Evolutionary conservation across 2,329 filamentous ascomycete genomes (phyloP).

Genomic region (Xylaria sp.): DNA sequence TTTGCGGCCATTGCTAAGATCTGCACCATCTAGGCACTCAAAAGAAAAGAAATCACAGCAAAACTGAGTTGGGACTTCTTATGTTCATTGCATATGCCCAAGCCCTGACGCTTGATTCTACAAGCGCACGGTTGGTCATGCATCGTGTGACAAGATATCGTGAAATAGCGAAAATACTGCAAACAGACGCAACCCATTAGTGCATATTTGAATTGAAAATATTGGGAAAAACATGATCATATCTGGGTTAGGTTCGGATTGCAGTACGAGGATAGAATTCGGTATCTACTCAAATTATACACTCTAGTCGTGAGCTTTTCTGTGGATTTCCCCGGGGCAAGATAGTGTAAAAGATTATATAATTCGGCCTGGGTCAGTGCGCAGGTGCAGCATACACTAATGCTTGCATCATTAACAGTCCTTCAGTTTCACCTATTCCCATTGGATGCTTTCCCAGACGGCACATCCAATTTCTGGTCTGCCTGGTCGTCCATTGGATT

Average conservation of each 20-base stretch:
- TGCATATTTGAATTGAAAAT: not conserved
- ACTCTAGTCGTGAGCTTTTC: too few species aligned
- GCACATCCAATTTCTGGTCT: not conserved
- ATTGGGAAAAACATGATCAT: not conserved
- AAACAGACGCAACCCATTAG: not conserved
- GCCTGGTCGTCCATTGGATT: too few species aligned
- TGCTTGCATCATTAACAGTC: too few species aligned
- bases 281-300: too few species aligned
- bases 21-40: not conserved
- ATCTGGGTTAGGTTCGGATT: not conserved
- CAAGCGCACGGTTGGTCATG: not conserved
- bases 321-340: not conserved
- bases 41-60: not conserved
- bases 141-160: not conserved
- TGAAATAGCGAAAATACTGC: not conserved
- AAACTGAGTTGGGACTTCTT: not conserved
- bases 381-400: not conserved
- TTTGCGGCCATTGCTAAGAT: not conserved
- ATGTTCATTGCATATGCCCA: not conserved
- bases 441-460: not conserved
- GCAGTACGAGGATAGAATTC: too few species aligned
- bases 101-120: not conserved
- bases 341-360: not conserved
- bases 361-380: not conserved
- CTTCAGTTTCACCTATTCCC: not conserved